phyloP scores from a whole-genome alignment of 768 basidiomycete species.

The Tricholoma sp. region DNA sequence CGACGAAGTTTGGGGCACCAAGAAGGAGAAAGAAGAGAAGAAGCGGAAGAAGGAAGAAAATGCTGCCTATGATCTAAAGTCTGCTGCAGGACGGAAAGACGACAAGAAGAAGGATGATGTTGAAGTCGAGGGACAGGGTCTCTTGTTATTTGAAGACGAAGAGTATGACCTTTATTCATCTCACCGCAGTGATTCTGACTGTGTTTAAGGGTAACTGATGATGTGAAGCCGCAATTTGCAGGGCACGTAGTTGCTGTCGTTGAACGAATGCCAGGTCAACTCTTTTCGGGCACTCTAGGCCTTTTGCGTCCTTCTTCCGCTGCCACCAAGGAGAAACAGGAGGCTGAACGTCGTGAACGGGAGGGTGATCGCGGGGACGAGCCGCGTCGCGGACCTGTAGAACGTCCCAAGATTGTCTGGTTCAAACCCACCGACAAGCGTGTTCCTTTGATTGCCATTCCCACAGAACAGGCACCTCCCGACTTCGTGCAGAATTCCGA shows the following conservation, averaged over 20 bases:
- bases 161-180: conserved; percentile 47
- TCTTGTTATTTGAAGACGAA: conserved; percentile 97
- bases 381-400: conserved; percentile 69
- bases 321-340: conserved; percentile 98
- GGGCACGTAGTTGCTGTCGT: conserved; percentile 99
- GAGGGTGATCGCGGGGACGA: conserved; percentile 91
- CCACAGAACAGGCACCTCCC: conserved; percentile 94
- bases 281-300: conserved; percentile 96
- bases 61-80: conserved; percentile 85
- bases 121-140: conserved; percentile 97
- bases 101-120: conserved; percentile 99
- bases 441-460: conserved; percentile 97
- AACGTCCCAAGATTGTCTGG: conserved; percentile 99
- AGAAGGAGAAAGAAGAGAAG: conserved; percentile 99
- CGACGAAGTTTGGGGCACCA: conserved; percentile 96
- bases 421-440: conserved; percentile 99
- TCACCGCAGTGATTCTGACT: conserved; percentile 5
- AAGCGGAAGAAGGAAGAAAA: conserved; percentile 99
- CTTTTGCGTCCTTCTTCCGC: conserved; percentile 93
- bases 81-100: conserved; percentile 73
- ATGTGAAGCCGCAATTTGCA: conserved; percentile 96
- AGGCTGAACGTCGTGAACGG: conserved; percentile 94
- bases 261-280: conserved; percentile 97
- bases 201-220: conserved; percentile 79
- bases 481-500: conserved; percentile 97